Evolutionary conservation across 768 basidiomycete species (phyloP), one percentile per base, ranked within the genome.

Genomic region (Serpula lacrymans): DNA sequence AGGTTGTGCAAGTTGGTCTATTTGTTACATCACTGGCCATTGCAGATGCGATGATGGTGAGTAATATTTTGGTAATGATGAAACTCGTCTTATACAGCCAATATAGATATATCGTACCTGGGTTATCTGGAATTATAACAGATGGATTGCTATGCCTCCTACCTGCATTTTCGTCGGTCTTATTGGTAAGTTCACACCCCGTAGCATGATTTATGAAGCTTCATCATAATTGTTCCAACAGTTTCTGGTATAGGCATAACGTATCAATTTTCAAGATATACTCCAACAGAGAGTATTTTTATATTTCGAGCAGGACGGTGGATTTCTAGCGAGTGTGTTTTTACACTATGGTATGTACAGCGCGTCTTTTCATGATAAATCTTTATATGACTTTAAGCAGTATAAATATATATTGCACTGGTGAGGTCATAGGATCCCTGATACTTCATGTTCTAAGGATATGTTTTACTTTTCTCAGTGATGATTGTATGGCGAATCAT

Each of bases 51-150:
- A 42, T 53, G 21, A 43, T 52, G 20, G 51, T 45, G 36, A 35
- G 25, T 32, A 14, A 3, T 13, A n/a, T 14, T 13, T 18, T 22
- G 12, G 17, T 31, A 20, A 31, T 29, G 6, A 5, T 11, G 25
- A 17, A 16, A 7, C 13, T 25, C 38, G 9, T 33, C 25, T 30
- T 12, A 35, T 20, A 3, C 25, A 69, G 66, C 70, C 36, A 69
- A 70, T 62, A 69, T 68, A 60, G 70, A 69, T 48, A 52, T 73
- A 20, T 69, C 71, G 73, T 57, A 57, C 25, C 49, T 75, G 11
- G 70, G 22, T 46, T n/a, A 27, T 53, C 4, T 46, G 44, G 41
- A 26, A 25, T 20, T 20, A 34, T 18, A 51, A 41, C 4, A 17
- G 20, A 4, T 28, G 12, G 5, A 23, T 51, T 22, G 25, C 42